phyloP scores from a whole-genome alignment of 2,329 filamentous ascomycete genomes.

The Penicillium concentricum region DNA sequence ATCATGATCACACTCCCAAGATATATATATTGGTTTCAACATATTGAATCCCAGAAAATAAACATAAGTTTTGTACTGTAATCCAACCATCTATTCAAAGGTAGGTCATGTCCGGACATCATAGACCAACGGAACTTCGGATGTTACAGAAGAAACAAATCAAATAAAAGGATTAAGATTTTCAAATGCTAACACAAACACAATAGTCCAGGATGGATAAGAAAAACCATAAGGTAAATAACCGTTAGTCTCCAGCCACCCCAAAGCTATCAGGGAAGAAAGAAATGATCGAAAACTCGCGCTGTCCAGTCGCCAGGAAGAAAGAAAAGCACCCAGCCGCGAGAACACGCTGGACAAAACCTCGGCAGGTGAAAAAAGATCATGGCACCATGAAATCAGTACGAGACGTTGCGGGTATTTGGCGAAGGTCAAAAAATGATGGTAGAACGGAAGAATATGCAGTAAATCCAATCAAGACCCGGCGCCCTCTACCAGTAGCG shows the following conservation, averaged over 20 bases:
- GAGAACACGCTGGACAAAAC: constrained; percentile 11
- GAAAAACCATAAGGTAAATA: neutral
- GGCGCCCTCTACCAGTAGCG: constrained; percentile 43
- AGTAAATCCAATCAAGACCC: neutral
- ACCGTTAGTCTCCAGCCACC: neutral
- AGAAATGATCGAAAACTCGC: neutral
- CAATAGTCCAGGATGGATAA: neutral
- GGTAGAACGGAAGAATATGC: constrained; percentile 18
- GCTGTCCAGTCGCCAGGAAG: constrained; percentile 11
- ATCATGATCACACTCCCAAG: neutral
- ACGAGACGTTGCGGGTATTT: constrained; percentile 25
- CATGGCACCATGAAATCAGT: constrained; percentile 23
- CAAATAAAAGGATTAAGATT: neutral
- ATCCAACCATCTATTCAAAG: neutral
- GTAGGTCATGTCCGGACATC: too few relatives aligned
- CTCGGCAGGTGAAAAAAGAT: constrained; percentile 17
- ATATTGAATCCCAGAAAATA: neutral
- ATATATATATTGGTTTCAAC: neutral
- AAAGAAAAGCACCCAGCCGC: constrained; percentile 2
- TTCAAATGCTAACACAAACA: constrained; percentile 3
- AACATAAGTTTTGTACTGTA: neutral
- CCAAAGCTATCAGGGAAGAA: neutral
- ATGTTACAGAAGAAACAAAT: neutral
- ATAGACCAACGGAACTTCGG: neutral
- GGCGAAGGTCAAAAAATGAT: constrained; percentile 11